phyloP scores from a whole-genome alignment of 495 filamentous ascomycete species.

The Glutinoglossum americanum region DNA sequence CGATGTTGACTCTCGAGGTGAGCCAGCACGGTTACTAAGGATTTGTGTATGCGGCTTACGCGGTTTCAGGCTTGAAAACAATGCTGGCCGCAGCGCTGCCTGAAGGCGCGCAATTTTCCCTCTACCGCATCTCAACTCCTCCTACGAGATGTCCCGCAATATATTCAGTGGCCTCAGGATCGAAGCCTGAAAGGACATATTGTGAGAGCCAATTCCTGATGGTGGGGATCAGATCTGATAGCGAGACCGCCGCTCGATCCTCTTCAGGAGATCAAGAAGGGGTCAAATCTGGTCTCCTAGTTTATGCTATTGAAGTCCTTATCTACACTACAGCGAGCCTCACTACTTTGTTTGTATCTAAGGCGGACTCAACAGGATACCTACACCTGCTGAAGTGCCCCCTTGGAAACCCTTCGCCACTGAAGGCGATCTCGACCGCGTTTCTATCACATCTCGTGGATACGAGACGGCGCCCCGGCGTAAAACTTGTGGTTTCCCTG shows the following conservation, averaged over 20 bases:
- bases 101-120: constrained; percentile 39
- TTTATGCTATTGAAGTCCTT: constrained; percentile 45
- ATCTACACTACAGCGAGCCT: constrained; percentile 53
- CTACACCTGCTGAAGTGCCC: constrained; percentile 40
- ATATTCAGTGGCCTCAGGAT: constrained; percentile 53
- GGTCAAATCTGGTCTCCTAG: constrained; percentile 23
- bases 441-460: constrained; percentile 59
- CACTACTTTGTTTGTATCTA: constrained; percentile 82
- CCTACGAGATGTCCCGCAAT: constrained; percentile 50
- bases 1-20: not conserved
- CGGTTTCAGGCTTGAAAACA: constrained; percentile 7
- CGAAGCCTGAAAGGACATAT: constrained; percentile 50
- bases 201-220: constrained; percentile 76
- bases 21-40: not conserved
- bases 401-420: constrained; percentile 42
- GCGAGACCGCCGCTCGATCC: not conserved
- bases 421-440: constrained; percentile 45
- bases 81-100: constrained; percentile 50
- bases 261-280: constrained; percentile 10
- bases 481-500: constrained; percentile 61
- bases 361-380: constrained; percentile 90
- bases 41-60: not conserved
- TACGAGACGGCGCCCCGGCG: constrained; percentile 39
- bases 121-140: constrained; percentile 77
- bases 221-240: constrained; percentile 31